These are phyloP conservation scores for Adansonia gregorii DNA, from an alignment of 441 rosid genomes.

Conservation along the genomic window DNA sequence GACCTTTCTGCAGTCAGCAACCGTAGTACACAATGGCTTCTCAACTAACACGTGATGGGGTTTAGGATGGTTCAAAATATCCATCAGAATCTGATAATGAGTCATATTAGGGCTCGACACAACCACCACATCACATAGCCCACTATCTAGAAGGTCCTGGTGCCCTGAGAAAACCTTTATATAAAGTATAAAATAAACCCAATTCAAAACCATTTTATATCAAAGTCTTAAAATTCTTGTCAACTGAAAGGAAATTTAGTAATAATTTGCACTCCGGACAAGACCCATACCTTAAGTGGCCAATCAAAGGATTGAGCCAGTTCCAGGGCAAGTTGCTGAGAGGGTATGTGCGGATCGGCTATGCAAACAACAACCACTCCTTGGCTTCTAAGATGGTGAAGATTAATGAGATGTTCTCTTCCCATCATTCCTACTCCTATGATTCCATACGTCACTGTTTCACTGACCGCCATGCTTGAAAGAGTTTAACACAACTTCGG, in stretches of 20 bases:
- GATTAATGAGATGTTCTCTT: slow-evolving; percentile 89
- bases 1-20: slow-evolving; percentile 82
- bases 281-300: slow-evolving; percentile 57
- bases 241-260: neutral
- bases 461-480: slow-evolving; percentile 36
- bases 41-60: slow-evolving; percentile 89
- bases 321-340: slow-evolving; percentile 62
- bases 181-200: slow-evolving; percentile 17
- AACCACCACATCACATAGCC: slow-evolving; percentile 77
- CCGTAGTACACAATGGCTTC: slow-evolving; percentile 92
- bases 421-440: slow-evolving; percentile 99
- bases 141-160: slow-evolving; percentile 71
- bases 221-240: neutral
- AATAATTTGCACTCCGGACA: neutral
- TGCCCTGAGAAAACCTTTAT: slow-evolving; percentile 80
- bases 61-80: slow-evolving; percentile 70
- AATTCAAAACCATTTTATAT: neutral
- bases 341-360: slow-evolving; percentile 84
- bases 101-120: slow-evolving; percentile 94
- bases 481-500: neutral
- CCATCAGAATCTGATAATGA: slow-evolving; percentile 80
- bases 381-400: slow-evolving; percentile 71
- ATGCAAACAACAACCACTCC: slow-evolving; percentile 69
- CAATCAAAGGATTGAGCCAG: slow-evolving; percentile 65
- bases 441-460: slow-evolving; percentile 66